A percentile compares a stretch with the other conserved stretches of the same genome.
phyloP scores from a whole-genome alignment of 805 yeast species.

The Metahyphopichia silvanorum region DNA sequence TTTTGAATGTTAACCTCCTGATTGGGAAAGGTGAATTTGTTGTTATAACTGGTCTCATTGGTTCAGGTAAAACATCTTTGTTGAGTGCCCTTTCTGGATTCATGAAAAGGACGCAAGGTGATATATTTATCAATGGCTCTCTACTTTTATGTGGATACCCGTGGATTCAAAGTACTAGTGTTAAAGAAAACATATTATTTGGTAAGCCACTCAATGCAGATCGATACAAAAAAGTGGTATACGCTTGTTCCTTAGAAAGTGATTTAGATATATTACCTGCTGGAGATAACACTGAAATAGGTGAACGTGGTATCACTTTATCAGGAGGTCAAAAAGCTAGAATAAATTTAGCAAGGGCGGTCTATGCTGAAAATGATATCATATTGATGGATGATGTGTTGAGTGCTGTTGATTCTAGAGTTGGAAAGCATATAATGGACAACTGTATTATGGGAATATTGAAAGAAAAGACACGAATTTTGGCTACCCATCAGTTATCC shows the following conservation, averaged over 20 bases:
- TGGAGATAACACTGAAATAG: slow-evolving; percentile 40
- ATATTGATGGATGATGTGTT: slow-evolving; percentile 43
- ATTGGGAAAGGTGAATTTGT: slow-evolving; percentile 33
- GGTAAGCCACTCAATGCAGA: slow-evolving; percentile 29
- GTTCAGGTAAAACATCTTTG: slow-evolving; percentile 42
- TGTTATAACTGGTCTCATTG: slow-evolving; percentile 41
- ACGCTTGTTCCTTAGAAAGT: slow-evolving; percentile 39
- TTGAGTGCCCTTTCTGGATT: slow-evolving; percentile 38
- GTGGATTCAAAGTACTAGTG: slow-evolving; percentile 44
- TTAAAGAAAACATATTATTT: slow-evolving; percentile 37
- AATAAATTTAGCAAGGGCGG: slow-evolving; percentile 43
- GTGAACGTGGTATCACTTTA: slow-evolving; percentile 43
- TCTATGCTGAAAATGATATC: slow-evolving; percentile 29
- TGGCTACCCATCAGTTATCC: slow-evolving; percentile 44
- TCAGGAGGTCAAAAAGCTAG: slow-evolving; percentile 47
- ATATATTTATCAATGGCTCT: slow-evolving; percentile 22
- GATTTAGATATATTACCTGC: slow-evolving; percentile 34
- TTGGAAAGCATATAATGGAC: slow-evolving; percentile 38
- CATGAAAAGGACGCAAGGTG: slow-evolving; percentile 23
- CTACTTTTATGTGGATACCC: slow-evolving; percentile 34
- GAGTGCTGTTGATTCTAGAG: slow-evolving; percentile 42
- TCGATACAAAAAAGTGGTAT: slow-evolving; percentile 24
- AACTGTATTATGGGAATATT: slow-evolving; percentile 32
- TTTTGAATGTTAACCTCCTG: slow-evolving; percentile 27
- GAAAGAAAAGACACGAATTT: slow-evolving; percentile 29